Evolutionary conservation across 441 rosid species (phyloP), one percentile per base, ranked within the genome.

Genomic region (Hypseocharis bilobata): DNA sequence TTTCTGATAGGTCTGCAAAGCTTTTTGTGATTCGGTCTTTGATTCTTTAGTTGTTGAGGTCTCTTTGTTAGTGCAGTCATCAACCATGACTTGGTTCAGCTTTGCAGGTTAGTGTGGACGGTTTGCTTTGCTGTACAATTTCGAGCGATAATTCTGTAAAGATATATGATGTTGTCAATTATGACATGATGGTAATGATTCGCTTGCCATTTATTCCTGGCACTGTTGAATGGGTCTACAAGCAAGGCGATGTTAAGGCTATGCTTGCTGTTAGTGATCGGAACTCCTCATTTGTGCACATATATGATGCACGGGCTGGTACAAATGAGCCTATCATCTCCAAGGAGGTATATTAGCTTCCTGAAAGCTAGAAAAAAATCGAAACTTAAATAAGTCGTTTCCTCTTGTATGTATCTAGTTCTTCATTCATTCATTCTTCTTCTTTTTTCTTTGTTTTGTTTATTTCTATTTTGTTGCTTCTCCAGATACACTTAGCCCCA

Each of bases 161-260:
- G 80, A 84, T 92, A 65, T 92, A 92, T 68, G 96, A 92, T 72
- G 98, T 92, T 29, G 88, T 90, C 64, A 90, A 90, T 82, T 92
- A 92, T 76, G 96, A 88, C 81, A 92, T 90, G 98, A 90, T 92
- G 97, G 87, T 82, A 77, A 92, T 92, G 98, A 77, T 90, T 71
- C 85, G 84, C 45, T 66, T 90, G 62, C 88, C 96, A 1, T 92
- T 73, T 73, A 71, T 84, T 62, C 88, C 97, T 73, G 91, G 95
- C 70, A 81, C 92, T 67, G 82, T 71, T 74, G 97, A 92, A 68
- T 92, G 96, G 95, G 97, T 88, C 25, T 90, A 85, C 70, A 90
- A 83, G 67, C 97, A 83, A 80, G 98, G 97, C 42, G 97, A 90
- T 80, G 96, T 88, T 56, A 92, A 81, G 78, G 92, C 96, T 71